A percentile compares a stretch with the other conserved stretches of the same genome.
Evolutionary conservation across 768 basidiomycete genomes (phyloP).

Genomic region (Fistulinella prunicolor): DNA sequence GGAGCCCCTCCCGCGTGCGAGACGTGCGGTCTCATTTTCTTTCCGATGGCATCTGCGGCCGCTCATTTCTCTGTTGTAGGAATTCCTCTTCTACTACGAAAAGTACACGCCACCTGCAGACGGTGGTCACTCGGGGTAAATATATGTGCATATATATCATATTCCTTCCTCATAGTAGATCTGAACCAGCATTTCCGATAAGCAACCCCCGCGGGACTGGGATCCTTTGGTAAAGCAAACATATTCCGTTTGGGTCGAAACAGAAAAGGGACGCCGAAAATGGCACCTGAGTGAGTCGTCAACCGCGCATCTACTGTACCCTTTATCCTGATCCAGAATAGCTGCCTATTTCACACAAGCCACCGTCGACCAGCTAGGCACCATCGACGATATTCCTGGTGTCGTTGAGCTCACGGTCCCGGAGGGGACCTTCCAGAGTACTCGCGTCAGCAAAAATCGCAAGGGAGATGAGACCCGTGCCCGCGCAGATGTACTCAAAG

Average conservation of each 20-base stretch:
- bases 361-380: slow-evolving; percentile 67
- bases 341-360: slow-evolving; percentile 82
- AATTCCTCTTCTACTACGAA: slow-evolving; percentile 85
- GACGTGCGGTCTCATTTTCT: slow-evolving; percentile 50
- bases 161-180: slow-evolving; percentile 5
- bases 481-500: slow-evolving; percentile 32
- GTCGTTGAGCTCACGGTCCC: slow-evolving; percentile 64
- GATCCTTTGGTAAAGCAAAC: slow-evolving; percentile 79
- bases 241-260: slow-evolving; percentile 75
- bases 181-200: slow-evolving; percentile 38
- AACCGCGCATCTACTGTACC: neutral
- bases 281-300: slow-evolving; percentile 74
- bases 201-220: slow-evolving; percentile 57
- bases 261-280: slow-evolving; percentile 63
- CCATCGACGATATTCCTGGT: slow-evolving; percentile 62
- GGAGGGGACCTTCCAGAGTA: slow-evolving; percentile 64
- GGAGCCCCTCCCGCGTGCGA: slow-evolving; percentile 81
- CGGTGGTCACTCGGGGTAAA: slow-evolving; percentile 41
- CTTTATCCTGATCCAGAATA: slow-evolving; percentile 34
- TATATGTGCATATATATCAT: slow-evolving; percentile 5
- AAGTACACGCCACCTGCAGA: slow-evolving; percentile 55
- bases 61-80: slow-evolving; percentile 42
- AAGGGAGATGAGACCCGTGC: slow-evolving; percentile 41
- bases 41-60: slow-evolving; percentile 1
- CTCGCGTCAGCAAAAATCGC: slow-evolving; percentile 51